Evolutionary conservation across 352 stramenopile species (phyloP).

Genomic region (Pythium diclinum): DNA sequence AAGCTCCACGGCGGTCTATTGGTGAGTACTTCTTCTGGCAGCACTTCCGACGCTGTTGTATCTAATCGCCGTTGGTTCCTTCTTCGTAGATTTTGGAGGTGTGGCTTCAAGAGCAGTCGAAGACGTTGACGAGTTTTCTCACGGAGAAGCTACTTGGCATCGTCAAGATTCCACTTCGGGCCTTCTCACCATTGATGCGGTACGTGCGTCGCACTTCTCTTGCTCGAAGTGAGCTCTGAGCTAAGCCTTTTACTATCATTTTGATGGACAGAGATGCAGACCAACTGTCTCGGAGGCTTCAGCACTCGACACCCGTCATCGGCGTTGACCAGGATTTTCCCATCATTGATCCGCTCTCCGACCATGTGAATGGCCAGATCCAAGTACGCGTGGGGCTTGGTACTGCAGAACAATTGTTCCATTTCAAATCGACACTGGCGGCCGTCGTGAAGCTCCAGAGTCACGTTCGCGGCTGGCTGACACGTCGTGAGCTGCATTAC

Average conservation of each 20-base stretch:
- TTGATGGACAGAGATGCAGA: constrained; percentile 8
- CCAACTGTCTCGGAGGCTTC: background rate
- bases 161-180: constrained; percentile 22
- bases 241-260: background rate
- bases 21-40: constrained; percentile 11
- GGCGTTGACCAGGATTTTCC: constrained; percentile 35
- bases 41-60: background rate
- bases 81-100: constrained; percentile 22
- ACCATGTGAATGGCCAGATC: constrained; percentile 32
- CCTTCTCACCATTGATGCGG: constrained; percentile 10
- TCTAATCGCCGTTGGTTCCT: background rate
- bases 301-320: constrained; percentile 10
- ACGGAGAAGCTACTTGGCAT: constrained; percentile 19
- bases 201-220: background rate
- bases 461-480: constrained; percentile 28
- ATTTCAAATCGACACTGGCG: constrained; percentile 27
- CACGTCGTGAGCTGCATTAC: constrained; percentile 6
- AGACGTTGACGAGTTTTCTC: constrained; percentile 3
- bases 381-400: constrained; percentile 38
- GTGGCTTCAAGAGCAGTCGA: constrained; percentile 24
- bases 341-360: constrained; percentile 47
- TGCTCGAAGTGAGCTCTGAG: background rate
- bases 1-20: constrained; percentile 15
- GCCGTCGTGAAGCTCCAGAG: constrained; percentile 37
- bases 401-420: constrained; percentile 55